A percentile compares a stretch with the other conserved stretches of the same genome.
Evolutionary conservation across 2,329 filamentous ascomycete genomes (phyloP).

Genomic region (Hypoxylon sp.): DNA sequence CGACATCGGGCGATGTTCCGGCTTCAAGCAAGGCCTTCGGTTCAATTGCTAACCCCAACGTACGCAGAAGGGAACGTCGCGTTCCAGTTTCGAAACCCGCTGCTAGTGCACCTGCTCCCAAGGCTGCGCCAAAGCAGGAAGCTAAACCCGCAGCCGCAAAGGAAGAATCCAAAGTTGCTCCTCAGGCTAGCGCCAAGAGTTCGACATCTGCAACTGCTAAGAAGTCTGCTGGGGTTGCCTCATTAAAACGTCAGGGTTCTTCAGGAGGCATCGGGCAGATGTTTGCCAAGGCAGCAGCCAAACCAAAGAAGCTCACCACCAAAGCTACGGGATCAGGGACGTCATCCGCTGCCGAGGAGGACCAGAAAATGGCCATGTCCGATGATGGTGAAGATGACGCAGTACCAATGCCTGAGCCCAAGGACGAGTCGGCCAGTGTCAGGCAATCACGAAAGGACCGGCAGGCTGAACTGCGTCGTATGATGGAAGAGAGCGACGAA

Average conservation of each 20-base stretch:
- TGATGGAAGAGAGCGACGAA: constrained; percentile 57
- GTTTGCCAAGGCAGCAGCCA: constrained; percentile 55
- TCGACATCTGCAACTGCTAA: constrained; percentile 58
- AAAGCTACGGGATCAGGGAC: constrained; percentile 35
- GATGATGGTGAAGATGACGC: constrained; percentile 55
- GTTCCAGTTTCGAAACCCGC: constrained; percentile 50
- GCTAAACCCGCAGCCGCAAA: constrained; percentile 58
- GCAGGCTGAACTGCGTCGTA: constrained; percentile 52
- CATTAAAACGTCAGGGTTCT: constrained; percentile 66
- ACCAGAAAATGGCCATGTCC: constrained; percentile 50
- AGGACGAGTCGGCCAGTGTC: constrained; percentile 44
- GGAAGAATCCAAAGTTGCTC: constrained; percentile 55
- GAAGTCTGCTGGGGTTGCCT: constrained; percentile 54
- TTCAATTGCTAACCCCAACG: constrained; percentile 80
- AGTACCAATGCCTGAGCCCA: constrained; percentile 46
- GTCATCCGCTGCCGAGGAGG: constrained; percentile 43
- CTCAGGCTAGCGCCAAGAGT: constrained; percentile 48
- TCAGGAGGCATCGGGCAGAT: constrained; percentile 56
- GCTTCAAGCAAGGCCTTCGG: constrained; percentile 76
- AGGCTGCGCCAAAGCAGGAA: constrained; percentile 55
- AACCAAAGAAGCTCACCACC: constrained; percentile 52
- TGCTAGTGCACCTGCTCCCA: constrained; percentile 50
- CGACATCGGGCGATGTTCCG: constrained; percentile 71
- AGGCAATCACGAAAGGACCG: constrained; percentile 50
- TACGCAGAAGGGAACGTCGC: constrained; percentile 66